phyloP scores from a whole-genome alignment of 2,329 filamentous ascomycete species.

The Penicillium decumbens region DNA sequence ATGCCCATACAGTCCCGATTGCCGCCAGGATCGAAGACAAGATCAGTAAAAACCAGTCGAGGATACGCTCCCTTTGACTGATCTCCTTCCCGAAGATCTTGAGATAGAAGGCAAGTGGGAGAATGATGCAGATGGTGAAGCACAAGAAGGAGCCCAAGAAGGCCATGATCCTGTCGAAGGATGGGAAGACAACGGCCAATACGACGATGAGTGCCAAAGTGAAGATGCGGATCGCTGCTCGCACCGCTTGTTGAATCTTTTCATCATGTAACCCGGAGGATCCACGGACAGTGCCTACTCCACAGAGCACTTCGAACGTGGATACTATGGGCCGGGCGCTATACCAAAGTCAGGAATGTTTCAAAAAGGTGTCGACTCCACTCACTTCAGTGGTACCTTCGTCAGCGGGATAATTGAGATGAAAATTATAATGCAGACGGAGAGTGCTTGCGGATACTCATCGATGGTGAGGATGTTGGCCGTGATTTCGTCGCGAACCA shows the following conservation, averaged over 20 bases:
- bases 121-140: constrained; percentile 88
- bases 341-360: constrained; percentile 20
- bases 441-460: constrained; percentile 69
- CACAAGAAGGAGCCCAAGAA: constrained; percentile 85
- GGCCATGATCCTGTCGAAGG: constrained; percentile 86
- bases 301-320: constrained; percentile 74
- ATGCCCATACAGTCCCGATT: constrained; percentile 80
- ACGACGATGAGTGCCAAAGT: constrained; percentile 68
- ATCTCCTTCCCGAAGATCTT: constrained; percentile 80
- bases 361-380: constrained; percentile 2
- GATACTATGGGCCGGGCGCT: constrained; percentile 78
- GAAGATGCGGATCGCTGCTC: constrained; percentile 59
- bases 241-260: constrained; percentile 55
- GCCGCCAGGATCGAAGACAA: constrained; percentile 66
- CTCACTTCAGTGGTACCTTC: constrained; percentile 79
- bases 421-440: constrained; percentile 75
- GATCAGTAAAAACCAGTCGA: constrained; percentile 66
- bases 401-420: constrained; percentile 91
- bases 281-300: constrained; percentile 52
- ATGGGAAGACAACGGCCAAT: constrained; percentile 69
- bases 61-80: constrained; percentile 55
- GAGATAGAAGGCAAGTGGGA: constrained; percentile 83
- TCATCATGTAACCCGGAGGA: constrained; percentile 23
- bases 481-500: constrained; percentile 82
- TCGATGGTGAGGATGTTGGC: constrained; percentile 74